Percentiles rank a stretch among this genome's conserved stretches.
These are phyloP conservation scores for Herpetospermum pedunculosum DNA, from an alignment of 306 rosid species.

Conservation along the genomic window DNA sequence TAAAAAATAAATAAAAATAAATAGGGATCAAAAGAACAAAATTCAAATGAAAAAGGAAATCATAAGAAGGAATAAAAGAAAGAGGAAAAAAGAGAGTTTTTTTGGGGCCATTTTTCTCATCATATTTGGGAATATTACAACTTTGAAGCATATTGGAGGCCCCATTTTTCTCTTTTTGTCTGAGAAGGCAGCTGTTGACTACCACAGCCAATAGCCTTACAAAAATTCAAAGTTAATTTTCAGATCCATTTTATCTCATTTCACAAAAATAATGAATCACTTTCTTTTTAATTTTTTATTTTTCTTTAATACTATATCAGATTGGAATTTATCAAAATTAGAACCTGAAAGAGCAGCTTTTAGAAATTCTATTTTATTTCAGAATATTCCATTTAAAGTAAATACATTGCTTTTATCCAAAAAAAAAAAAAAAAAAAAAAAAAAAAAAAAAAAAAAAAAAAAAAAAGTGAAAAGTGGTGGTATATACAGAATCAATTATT, in stretches of 20 bases:
- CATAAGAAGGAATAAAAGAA: background rate
- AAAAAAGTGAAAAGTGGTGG: background rate
- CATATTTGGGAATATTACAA: conserved; percentile 39
- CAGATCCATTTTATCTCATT: background rate
- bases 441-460: background rate
- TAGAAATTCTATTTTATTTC: background rate
- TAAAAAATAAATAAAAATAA: too few species aligned
- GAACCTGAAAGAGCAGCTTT: conserved; percentile 6
- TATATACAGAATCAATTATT: conserved; percentile 5
- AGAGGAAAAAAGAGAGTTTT: background rate
- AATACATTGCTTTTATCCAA: background rate
- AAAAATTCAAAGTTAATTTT: conserved; percentile 17
- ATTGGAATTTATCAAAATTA: background rate
- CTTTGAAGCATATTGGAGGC: conserved; percentile 20
- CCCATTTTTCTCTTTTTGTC: conserved; percentile 54
- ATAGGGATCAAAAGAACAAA: too few species aligned
- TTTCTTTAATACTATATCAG: background rate
- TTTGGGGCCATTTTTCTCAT: conserved; percentile 38
- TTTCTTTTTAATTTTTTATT: background rate
- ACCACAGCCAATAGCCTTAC: conserved; percentile 16
- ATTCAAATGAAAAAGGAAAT: background rate
- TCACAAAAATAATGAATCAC: background rate
- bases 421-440: background rate
- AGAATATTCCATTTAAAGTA: conserved; percentile 7
- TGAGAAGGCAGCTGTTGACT: conserved; percentile 80